phyloP scores from a whole-genome alignment of 116 monocot genomes.

The Iris pallida region DNA sequence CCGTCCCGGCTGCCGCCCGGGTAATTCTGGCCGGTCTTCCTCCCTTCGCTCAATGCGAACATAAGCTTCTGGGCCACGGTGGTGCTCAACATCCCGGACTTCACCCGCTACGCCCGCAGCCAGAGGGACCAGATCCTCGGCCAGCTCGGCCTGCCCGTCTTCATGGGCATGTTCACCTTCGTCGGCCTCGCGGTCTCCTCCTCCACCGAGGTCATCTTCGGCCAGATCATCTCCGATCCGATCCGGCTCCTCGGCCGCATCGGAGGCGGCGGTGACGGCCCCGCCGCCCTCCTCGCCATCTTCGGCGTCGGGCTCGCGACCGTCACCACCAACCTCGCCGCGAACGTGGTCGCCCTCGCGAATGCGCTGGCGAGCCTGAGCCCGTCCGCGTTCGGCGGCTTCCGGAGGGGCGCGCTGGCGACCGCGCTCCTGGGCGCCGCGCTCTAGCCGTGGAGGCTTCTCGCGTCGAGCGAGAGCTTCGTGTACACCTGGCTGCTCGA shows the following conservation, averaged over 20 bases:
- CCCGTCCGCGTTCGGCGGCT: conserved; percentile 52
- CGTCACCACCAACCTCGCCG: conserved; percentile 92
- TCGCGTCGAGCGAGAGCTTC: conserved; percentile 80
- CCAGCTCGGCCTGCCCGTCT: conserved; percentile 73
- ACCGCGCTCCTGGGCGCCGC: conserved; percentile 66
- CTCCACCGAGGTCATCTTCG: conserved; percentile 73
- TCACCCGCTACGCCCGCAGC: conserved; percentile 70
- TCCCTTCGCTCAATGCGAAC: conserved; percentile 93
- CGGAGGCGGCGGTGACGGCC: conserved; percentile 36
- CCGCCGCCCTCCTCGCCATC: conserved; percentile 57
- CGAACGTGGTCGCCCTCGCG: conserved; percentile 86
- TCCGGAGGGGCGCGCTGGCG: conserved; percentile 57
- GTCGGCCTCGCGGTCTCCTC: conserved; percentile 82
- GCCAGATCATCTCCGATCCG: conserved; percentile 66
- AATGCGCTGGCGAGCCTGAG: conserved; percentile 65
- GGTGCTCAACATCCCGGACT: conserved; percentile 92
- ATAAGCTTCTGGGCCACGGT: conserved; percentile 92
- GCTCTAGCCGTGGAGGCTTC: conserved; percentile 82
- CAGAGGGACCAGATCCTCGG: conserved; percentile 80
- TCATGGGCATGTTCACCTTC: conserved; percentile 91
- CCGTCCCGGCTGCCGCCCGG: conserved; percentile 35
- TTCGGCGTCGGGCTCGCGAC: conserved; percentile 81
- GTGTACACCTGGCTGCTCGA: conserved; percentile 81
- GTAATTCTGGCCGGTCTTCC: conserved; percentile 66
- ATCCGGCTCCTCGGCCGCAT: conserved; percentile 68